Conservation (phyloP, 164 flowering plant genomes). For the Stephania japonica region DNA sequence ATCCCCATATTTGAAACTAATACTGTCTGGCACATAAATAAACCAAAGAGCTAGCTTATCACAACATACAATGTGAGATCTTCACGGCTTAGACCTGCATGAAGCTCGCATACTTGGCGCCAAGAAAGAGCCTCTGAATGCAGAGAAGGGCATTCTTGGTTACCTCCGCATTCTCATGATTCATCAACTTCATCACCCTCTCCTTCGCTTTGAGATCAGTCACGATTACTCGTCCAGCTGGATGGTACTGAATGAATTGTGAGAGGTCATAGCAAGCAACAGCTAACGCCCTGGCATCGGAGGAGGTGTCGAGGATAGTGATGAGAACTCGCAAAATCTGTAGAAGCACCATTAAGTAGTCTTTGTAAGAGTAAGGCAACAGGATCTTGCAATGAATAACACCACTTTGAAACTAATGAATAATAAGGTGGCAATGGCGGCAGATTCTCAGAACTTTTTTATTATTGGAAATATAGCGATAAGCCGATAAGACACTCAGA, state of each 20-base stretch:
- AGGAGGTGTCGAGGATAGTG: conserved; percentile 81
- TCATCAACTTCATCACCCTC: conserved; percentile 89
- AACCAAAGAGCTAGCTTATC: background rate
- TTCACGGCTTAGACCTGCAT: conserved; percentile 49
- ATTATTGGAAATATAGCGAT: background rate
- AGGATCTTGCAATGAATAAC: background rate
- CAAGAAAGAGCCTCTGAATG: conserved; percentile 90
- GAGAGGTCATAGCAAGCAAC: conserved; percentile 95
- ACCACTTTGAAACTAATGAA: background rate
- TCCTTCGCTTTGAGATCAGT: conserved; percentile 88
- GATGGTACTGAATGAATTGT: conserved; percentile 83
- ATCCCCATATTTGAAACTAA: background rate
- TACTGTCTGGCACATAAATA: background rate
- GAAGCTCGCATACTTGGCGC: conserved; percentile 95
- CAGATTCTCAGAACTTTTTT: background rate
- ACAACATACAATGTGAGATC: background rate
- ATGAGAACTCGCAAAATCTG: conserved; percentile 92
- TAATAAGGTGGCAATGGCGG: background rate
- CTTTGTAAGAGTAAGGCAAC: background rate
- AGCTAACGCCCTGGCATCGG: conserved; percentile 77
- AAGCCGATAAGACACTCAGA: background rate
- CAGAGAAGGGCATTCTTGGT: conserved; percentile 88
- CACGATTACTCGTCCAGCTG: conserved; percentile 77
- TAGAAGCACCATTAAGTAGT: background rate
- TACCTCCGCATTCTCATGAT: conserved; percentile 83